Percentiles rank a stretch among this genome's conserved stretches.
Evolutionary conservation across 306 rosid species (phyloP).

Genomic region (barrel medic (Medicago truncatula)): DNA sequence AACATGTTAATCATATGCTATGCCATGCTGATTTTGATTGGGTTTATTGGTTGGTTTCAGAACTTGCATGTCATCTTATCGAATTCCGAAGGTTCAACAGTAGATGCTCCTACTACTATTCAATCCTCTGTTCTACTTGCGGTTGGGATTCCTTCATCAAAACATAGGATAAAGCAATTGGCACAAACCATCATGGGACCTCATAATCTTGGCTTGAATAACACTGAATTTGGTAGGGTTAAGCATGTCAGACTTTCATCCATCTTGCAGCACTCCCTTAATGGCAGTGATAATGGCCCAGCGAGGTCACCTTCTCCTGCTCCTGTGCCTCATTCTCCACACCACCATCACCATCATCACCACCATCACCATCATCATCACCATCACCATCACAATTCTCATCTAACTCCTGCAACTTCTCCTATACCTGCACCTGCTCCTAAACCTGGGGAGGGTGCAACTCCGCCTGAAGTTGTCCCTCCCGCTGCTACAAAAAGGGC

Average conservation of each 20-base stretch:
- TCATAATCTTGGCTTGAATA: constrained; percentile 89
- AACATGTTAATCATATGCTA: constrained; percentile 33
- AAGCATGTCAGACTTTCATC: constrained; percentile 92
- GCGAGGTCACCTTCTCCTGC: constrained; percentile 69
- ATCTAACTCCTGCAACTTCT: constrained; percentile 62
- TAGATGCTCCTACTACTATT: constrained; percentile 69
- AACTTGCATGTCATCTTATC: constrained; percentile 67
- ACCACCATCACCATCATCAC: constrained; percentile 64
- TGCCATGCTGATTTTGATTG: constrained; percentile 39
- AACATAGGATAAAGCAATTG: constrained; percentile 74
- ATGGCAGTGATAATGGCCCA: constrained; percentile 59
- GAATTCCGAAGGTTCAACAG: constrained; percentile 78
- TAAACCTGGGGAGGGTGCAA: constrained; percentile 41
- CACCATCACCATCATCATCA: constrained; percentile 62
- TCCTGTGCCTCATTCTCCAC: constrained; percentile 59
- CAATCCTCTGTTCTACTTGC: constrained; percentile 75
- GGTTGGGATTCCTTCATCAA: constrained; percentile 70
- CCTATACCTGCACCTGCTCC: constrained; percentile 65
- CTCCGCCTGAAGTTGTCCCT: constrained; percentile 56
- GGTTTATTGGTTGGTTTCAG: constrained; percentile 61
- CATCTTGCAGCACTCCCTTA: constrained; percentile 69
- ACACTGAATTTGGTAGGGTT: constrained; percentile 85
- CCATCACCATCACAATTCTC: constrained; percentile 58
- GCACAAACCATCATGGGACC: constrained; percentile 83
- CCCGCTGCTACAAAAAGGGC: constrained; percentile 52